Conservation (phyloP, 2,329 filamentous ascomycete genomes). For the Rutstroemia sp. region DNA sequence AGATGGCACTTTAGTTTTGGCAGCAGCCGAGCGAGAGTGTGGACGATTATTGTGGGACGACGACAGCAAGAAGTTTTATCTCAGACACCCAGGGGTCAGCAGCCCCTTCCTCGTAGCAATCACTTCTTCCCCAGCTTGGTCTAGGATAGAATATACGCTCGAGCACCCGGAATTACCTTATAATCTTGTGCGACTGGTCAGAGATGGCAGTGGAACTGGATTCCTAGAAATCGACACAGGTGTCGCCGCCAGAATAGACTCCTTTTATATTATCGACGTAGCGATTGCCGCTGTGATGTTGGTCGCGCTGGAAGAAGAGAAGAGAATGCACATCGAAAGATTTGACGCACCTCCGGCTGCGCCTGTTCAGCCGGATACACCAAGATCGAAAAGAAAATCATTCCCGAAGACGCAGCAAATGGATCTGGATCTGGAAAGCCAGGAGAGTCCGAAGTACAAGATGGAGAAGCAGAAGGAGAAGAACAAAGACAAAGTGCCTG, state of each 20-base stretch:
- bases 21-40: conserved; percentile 60
- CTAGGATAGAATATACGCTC: conserved; percentile 54
- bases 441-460: conserved; percentile 32
- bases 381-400: conserved; percentile 14
- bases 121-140: conserved; percentile 51
- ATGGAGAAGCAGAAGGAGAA: conserved; percentile 37
- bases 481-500: conserved; percentile 35
- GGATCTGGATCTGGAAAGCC: conserved; percentile 57
- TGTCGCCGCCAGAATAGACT: conserved; percentile 51
- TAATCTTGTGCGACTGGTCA: conserved; percentile 52
- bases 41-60: conserved; percentile 66
- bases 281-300: conserved; percentile 53
- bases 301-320: conserved; percentile 50
- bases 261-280: conserved; percentile 56
- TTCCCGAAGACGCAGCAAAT: conserved; percentile 45
- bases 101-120: conserved; percentile 55
- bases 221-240: conserved; percentile 53
- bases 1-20: conserved; percentile 51
- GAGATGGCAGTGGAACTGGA: conserved; percentile 51
- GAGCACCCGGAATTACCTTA: conserved; percentile 56
- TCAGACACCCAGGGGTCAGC: conserved; percentile 57
- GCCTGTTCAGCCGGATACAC: conserved; percentile 24
- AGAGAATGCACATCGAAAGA: conserved; percentile 41
- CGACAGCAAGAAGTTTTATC: conserved; percentile 50
- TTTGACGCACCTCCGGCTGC: conserved; percentile 50